These are phyloP conservation scores for Venturia effusa DNA, from an alignment of 2,329 filamentous ascomycete species.

Conservation along the genomic window DNA sequence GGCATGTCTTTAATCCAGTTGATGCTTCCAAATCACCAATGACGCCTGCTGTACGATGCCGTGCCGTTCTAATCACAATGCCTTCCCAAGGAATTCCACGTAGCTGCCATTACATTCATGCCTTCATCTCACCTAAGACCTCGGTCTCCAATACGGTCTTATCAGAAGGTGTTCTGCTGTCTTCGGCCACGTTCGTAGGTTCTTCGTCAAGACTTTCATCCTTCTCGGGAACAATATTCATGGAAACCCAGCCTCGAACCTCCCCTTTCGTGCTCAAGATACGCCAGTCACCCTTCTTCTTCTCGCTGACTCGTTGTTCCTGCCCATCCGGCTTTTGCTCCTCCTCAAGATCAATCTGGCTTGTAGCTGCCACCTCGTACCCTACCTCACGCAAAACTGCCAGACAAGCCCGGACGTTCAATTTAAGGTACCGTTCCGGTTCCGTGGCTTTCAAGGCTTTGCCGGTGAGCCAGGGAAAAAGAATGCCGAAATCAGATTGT, in stretches of 20 bases:
- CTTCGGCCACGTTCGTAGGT: constrained; percentile 24
- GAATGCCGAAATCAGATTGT: constrained; percentile 72
- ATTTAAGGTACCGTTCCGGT: constrained; percentile 66
- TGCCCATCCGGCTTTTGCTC: constrained; percentile 13
- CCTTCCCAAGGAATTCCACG: neutral
- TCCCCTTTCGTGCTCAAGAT: constrained; percentile 22
- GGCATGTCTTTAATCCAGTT: neutral
- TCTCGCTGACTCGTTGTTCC: constrained; percentile 13
- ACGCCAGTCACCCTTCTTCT: constrained; percentile 19
- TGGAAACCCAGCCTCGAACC: constrained; percentile 26
- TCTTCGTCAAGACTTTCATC: constrained; percentile 16
- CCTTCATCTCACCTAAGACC: constrained; percentile 22
- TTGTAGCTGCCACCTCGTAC: constrained; percentile 31
- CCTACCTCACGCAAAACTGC: constrained; percentile 47
- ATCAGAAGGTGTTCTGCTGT: constrained; percentile 13
- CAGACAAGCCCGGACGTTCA: constrained; percentile 76
- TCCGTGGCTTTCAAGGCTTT: constrained; percentile 46
- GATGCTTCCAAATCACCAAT: neutral
- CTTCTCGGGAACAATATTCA: constrained; percentile 13
- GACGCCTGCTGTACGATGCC: neutral
- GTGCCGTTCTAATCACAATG: neutral
- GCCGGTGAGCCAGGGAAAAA: constrained; percentile 59
- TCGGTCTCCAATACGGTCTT: constrained; percentile 26
- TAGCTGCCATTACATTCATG: neutral
- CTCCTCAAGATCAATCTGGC: constrained; percentile 28